phyloP scores from a whole-genome alignment of 495 filamentous ascomycete species.

The Hypomontagnella monticulosa region DNA sequence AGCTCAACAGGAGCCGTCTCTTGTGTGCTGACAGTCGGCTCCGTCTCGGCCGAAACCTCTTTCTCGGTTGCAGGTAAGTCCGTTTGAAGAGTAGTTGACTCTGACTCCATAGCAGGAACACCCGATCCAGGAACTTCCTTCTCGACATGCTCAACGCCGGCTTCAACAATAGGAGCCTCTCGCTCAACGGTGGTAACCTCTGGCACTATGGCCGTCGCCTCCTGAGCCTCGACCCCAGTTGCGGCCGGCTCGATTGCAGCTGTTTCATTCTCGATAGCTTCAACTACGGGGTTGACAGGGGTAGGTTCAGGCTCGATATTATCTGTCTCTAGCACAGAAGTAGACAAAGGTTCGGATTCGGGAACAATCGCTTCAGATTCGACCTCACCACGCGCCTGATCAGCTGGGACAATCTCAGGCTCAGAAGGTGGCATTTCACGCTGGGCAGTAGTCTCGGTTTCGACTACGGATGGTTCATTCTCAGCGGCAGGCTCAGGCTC shows the following conservation, averaged over 20 bases:
- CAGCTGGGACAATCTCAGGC: too few relatives aligned
- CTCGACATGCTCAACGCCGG: neutral
- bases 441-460: neutral
- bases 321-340: too few relatives aligned
- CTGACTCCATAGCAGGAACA: neutral
- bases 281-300: neutral
- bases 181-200: neutral
- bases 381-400: too few relatives aligned
- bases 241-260: neutral
- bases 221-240: neutral
- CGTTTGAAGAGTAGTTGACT: slow-evolving; percentile 4
- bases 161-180: slow-evolving; percentile 10
- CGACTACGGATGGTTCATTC: too few relatives aligned
- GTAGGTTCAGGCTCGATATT: too few relatives aligned
- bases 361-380: too few relatives aligned
- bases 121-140: neutral
- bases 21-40: neutral
- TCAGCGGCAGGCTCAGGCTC: too few relatives aligned
- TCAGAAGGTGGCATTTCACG: too few relatives aligned
- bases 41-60: slow-evolving; percentile 5
- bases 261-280: neutral
- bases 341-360: too few relatives aligned
- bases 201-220: neutral
- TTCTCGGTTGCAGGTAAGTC: neutral
- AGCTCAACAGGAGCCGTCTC: neutral